Conservation (phyloP, 2,329 filamentous ascomycete genomes). For the Alternaria postmessia region DNA sequence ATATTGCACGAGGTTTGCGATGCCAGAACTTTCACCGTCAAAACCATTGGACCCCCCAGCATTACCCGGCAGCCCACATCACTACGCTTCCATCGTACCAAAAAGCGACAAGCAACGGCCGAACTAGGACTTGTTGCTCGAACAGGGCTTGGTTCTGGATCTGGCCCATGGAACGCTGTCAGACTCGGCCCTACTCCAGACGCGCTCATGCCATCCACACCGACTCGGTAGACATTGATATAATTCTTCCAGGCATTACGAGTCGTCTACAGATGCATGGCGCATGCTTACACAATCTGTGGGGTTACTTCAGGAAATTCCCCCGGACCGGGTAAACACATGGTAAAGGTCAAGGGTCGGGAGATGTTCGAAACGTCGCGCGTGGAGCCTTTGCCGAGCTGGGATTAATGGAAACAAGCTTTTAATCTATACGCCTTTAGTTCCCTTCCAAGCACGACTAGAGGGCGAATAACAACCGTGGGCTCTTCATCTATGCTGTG, state of each 20-base stretch:
- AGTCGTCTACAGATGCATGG: not conserved
- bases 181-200: not conserved
- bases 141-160: not conserved
- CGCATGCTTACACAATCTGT: not conserved
- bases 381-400: conserved; percentile 9
- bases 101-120: not conserved
- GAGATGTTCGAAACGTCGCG: conserved; percentile 9
- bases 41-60: not conserved
- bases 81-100: not conserved
- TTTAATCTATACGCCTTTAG: conserved; percentile 11
- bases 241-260: not conserved
- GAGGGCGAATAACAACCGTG: not conserved
- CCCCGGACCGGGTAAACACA: conserved; percentile 12
- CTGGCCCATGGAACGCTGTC: not conserved
- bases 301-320: conserved; percentile 5
- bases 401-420: conserved; percentile 17
- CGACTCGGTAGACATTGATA: not conserved
- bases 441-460: not conserved
- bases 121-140: not conserved
- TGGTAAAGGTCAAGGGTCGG: conserved; percentile 16
- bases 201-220: not conserved
- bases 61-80: not conserved
- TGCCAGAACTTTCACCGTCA: not conserved
- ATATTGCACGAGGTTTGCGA: not conserved
- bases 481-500: conserved; percentile 8